These are phyloP conservation scores for Nitzschia inconspicua DNA, from an alignment of 108 stramenopile species.

Conservation along the genomic window DNA sequence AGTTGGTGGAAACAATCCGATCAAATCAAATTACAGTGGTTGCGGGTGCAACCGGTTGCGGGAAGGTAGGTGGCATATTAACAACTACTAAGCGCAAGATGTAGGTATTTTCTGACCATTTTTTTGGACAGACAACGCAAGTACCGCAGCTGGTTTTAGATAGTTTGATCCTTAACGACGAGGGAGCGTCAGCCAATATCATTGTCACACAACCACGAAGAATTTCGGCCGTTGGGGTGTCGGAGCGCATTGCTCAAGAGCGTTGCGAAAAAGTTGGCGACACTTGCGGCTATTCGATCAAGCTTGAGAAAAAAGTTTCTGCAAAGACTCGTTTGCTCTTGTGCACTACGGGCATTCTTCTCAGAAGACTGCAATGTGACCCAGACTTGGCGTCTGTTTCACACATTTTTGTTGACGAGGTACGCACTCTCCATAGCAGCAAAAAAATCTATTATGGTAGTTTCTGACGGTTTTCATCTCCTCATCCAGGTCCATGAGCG, in stretches of 20 bases:
- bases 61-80: slow-evolving; percentile 32
- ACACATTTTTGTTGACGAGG: slow-evolving; percentile 87
- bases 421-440: not conserved
- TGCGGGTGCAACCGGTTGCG: slow-evolving; percentile 82
- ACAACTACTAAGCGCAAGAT: not conserved
- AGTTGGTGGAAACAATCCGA: slow-evolving; percentile 54
- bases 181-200: slow-evolving; percentile 78
- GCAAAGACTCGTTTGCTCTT: slow-evolving; percentile 74
- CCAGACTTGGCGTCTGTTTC: slow-evolving; percentile 62
- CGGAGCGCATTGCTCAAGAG: slow-evolving; percentile 88
- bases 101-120: not conserved
- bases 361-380: slow-evolving; percentile 81
- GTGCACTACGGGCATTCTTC: slow-evolving; percentile 86
- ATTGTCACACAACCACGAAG: slow-evolving; percentile 90
- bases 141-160: slow-evolving; percentile 85
- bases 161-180: slow-evolving; percentile 58
- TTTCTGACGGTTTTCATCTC: not conserved
- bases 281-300: slow-evolving; percentile 88
- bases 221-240: slow-evolving; percentile 89
- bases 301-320: slow-evolving; percentile 68
- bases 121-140: slow-evolving; percentile 36
- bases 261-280: slow-evolving; percentile 71
- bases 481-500: slow-evolving; percentile 65
- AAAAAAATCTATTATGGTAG: not conserved
- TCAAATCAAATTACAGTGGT: slow-evolving; percentile 66